Evolutionary conservation across 495 filamentous ascomycete species (phyloP).

Genomic region (Hamigera avellanea): DNA sequence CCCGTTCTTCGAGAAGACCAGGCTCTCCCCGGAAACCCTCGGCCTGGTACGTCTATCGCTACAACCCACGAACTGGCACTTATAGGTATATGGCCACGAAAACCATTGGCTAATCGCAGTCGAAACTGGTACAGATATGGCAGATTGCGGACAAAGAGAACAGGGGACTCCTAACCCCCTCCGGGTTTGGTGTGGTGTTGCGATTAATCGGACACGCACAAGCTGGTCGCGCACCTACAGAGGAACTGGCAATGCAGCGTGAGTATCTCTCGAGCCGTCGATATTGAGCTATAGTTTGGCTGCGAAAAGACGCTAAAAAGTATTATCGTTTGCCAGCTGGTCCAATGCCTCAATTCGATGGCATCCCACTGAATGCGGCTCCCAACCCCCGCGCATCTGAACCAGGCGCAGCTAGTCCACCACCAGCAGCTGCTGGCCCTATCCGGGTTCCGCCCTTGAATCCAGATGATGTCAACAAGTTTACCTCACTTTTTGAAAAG

Average conservation of each 20-base stretch:
- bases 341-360: constrained; percentile 88
- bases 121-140: constrained; percentile 62
- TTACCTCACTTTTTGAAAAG: constrained; percentile 75
- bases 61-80: too few species aligned
- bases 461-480: constrained; percentile 80
- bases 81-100: too few species aligned
- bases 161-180: constrained; percentile 78
- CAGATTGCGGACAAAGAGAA: constrained; percentile 97
- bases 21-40: constrained; percentile 68
- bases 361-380: constrained; percentile 35
- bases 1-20: constrained; percentile 96
- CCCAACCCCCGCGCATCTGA: constrained; percentile 18
- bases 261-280: constrained; percentile 12
- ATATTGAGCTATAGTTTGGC: background rate
- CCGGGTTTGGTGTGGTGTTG: constrained; percentile 84
- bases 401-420: constrained; percentile 37
- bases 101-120: background rate
- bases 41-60: constrained; percentile 58
- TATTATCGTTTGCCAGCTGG: constrained; percentile 45
- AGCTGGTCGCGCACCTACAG: constrained; percentile 63
- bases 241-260: constrained; percentile 65
- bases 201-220: constrained; percentile 94
- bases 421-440: constrained; percentile 56
- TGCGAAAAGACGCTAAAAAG: constrained; percentile 8
- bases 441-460: constrained; percentile 86